Conservation (phyloP, 306 rosid species). For the Abrus precatorius region DNA sequence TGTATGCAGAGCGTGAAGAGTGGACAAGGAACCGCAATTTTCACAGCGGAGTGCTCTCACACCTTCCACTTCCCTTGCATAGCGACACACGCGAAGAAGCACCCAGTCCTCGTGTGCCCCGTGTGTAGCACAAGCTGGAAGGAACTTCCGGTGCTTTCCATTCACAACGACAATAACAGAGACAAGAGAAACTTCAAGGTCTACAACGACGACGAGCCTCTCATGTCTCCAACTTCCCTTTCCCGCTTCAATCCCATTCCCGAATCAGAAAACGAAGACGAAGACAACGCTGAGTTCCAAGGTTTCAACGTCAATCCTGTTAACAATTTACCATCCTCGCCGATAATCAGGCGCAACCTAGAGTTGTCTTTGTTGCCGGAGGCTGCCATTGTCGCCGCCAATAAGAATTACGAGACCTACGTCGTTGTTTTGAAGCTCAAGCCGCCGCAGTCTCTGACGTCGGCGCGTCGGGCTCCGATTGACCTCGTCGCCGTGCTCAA, state of each 20-base stretch:
- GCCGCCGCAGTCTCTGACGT: slow-evolving; percentile 54
- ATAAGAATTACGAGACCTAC: slow-evolving; percentile 69
- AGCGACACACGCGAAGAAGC: slow-evolving; percentile 68
- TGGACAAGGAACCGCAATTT: slow-evolving; percentile 94
- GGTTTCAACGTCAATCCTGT: slow-evolving; percentile 66
- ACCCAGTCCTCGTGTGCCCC: slow-evolving; percentile 71
- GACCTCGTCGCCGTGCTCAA: slow-evolving; percentile 83
- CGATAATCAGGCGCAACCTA: slow-evolving; percentile 46
- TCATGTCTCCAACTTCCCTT: slow-evolving; percentile 72
- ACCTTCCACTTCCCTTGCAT: slow-evolving; percentile 92
- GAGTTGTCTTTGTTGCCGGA: slow-evolving; percentile 74
- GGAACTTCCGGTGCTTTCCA: slow-evolving; percentile 73
- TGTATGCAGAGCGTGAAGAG: slow-evolving; percentile 82
- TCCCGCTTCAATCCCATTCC: slow-evolving; percentile 89
- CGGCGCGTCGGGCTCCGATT: slow-evolving; percentile 63
- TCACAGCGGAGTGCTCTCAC: slow-evolving; percentile 97
- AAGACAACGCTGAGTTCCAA: slow-evolving; percentile 64
- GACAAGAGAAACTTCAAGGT: slow-evolving; percentile 63
- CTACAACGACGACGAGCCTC: slow-evolving; percentile 91
- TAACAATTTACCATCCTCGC: slow-evolving; percentile 32
- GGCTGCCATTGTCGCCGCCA: slow-evolving; percentile 78
- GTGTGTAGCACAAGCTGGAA: slow-evolving; percentile 85
- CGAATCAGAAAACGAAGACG: slow-evolving; percentile 82
- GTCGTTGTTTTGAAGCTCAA: slow-evolving; percentile 75
- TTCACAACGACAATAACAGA: slow-evolving; percentile 47